Evolutionary conservation across 148 eudicot species (phyloP), one percentile per base, ranked within the genome.

Genomic region (Limonium bicolor): DNA sequence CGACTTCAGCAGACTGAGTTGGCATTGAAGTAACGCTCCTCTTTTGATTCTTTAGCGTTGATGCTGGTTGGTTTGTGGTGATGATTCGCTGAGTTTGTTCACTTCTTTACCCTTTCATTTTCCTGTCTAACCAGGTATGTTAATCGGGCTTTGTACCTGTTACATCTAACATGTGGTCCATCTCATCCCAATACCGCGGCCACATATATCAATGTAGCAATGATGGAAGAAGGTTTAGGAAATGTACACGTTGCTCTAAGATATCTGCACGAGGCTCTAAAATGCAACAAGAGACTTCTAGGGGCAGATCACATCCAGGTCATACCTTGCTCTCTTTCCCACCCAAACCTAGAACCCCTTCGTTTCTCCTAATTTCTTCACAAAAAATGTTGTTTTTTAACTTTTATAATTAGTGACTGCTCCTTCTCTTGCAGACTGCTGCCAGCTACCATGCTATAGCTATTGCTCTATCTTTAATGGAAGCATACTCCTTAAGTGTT

Each of bases 171-270:
- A 9, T 86, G 96, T 50, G 96, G 96, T 9, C 85, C 94, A 24
- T 86, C 96, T 41, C 96, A 86, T 58, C 96, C 96, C 35, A 86
- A 86, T 55, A 86, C 96, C 28, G 96, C 96, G 24, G 96, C 96
- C 23, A 86, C 96, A 27, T 86, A 86, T 48, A 86, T 86, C 27
- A 86, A 86, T 62, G 86, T 86, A 41, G 96, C 96, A 23, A 86
- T 86, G 96, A 86, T 86, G 96, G 96, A 86, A 59, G 96, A 86
- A 82, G 96, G 96, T 36, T 51, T 86, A 51, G 96, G 96, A 28
- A 86, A 86, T 63, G 94, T 65, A 34, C 96, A 86, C 60, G 74
- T 86, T 68, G 96, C 96, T 28, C 74, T 86, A 30, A 78, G 96
- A 58, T 86, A 82, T 55, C 94, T 86, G 42, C 96, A 86, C 24